Evolutionary conservation across 2,329 filamentous ascomycete genomes (phyloP).

Genomic region (Fusarium sterilihyphosum): DNA sequence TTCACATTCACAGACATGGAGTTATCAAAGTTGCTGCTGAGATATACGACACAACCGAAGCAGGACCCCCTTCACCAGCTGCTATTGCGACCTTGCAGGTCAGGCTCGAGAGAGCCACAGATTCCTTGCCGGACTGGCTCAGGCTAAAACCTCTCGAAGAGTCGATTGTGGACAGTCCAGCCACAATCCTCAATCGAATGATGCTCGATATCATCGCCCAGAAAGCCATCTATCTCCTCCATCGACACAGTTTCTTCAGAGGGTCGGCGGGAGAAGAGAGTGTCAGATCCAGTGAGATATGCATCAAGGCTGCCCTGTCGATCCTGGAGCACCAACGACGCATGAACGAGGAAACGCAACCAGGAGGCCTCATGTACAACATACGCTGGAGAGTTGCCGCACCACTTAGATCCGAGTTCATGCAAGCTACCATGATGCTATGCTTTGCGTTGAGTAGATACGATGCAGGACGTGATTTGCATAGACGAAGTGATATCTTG

Average conservation of each 20-base stretch:
- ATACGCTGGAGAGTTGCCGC: conserved; percentile 34
- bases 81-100: neutral
- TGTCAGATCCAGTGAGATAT: neutral
- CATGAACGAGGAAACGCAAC: conserved; percentile 28
- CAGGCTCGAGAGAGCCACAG: neutral
- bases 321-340: conserved; percentile 28
- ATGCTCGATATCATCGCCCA: conserved; percentile 7
- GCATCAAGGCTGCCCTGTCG: conserved; percentile 16
- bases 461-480: neutral
- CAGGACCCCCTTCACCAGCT: neutral
- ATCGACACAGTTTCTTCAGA: conserved; percentile 4
- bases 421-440: conserved; percentile 33
- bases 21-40: conserved; percentile 1
- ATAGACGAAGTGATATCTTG: conserved; percentile 3
- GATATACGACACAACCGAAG: conserved; percentile 11
- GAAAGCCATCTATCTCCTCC: conserved; percentile 14
- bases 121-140: conserved; percentile 10
- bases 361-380: conserved; percentile 29
- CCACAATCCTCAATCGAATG: conserved; percentile 10
- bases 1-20: conserved; percentile 7
- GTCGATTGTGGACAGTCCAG: conserved; percentile 7
- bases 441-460: conserved; percentile 24
- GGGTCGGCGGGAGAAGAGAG: neutral
- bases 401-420: conserved; percentile 27
- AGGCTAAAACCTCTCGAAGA: conserved; percentile 1